A percentile compares a stretch with the other conserved stretches of the same genome.
These are phyloP conservation scores for Fennellomyces sp. DNA, from an alignment of 371 early-diverging fungal species.

Conservation along the genomic window DNA sequence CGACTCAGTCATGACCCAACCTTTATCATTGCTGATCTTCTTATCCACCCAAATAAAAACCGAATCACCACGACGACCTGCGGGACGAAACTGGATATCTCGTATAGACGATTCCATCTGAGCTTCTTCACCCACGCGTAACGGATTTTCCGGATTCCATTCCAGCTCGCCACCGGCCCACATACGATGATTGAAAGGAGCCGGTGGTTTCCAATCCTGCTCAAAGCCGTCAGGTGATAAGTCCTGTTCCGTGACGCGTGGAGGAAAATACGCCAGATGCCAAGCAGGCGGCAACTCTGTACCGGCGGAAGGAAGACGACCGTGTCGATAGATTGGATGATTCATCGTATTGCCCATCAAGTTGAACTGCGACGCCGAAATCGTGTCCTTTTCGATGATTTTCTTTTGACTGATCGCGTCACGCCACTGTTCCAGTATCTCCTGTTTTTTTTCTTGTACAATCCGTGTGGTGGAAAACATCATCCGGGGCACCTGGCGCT, in stretches of 20 bases:
- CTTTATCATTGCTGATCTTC: slow-evolving; percentile 59
- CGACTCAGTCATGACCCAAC: slow-evolving; percentile 65
- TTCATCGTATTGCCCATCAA: slow-evolving; percentile 25
- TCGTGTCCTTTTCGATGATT: slow-evolving; percentile 23
- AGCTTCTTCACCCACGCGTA: slow-evolving; percentile 64
- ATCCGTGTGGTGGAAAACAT: not conserved
- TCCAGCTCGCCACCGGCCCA: slow-evolving; percentile 83
- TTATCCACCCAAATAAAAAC: slow-evolving; percentile 70
- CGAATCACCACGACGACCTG: slow-evolving; percentile 54
- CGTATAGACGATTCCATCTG: slow-evolving; percentile 54
- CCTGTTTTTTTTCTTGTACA: not conserved
- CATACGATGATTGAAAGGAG: slow-evolving; percentile 72
- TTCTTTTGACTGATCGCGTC: slow-evolving; percentile 16
- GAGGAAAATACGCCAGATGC: slow-evolving; percentile 78
- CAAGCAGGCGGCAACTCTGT: slow-evolving; percentile 68
- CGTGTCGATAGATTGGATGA: slow-evolving; percentile 16
- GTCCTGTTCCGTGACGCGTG: slow-evolving; percentile 59
- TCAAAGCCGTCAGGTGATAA: slow-evolving; percentile 80
- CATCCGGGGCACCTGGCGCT: not conserved
- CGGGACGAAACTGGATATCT: slow-evolving; percentile 52
- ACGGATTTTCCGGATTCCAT: slow-evolving; percentile 60
- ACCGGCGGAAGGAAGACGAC: slow-evolving; percentile 31
- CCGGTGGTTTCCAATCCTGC: slow-evolving; percentile 69
- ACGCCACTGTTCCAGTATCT: slow-evolving; percentile 18
- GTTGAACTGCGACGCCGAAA: slow-evolving; percentile 30